Evolutionary conservation across 1,284 basidiomycete genomes (phyloP), one percentile per base, ranked within the genome.

Genomic region (Boletus semigastroideus): DNA sequence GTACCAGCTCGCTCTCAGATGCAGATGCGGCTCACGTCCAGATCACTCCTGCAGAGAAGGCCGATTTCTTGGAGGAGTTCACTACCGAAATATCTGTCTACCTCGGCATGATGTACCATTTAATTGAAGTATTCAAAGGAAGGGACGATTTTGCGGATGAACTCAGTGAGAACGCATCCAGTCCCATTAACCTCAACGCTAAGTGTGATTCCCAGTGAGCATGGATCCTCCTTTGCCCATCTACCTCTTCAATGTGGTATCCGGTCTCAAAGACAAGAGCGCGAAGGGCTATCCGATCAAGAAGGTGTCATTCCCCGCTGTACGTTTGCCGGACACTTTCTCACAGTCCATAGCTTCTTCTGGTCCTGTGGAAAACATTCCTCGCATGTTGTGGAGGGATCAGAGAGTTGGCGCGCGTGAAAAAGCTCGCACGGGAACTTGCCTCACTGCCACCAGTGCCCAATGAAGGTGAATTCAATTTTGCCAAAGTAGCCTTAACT

Each of bases 301-400:
- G 74, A 97, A 97, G 81, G 92, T 91, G 55, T 34, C 52, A 39
- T 41, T 25, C 22, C 16, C 17, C 4, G n/a, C 37, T 48, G 27
- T 43, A 22, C 33, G 25, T 25, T 25, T 13, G 3, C 10, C 17
- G 11, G 3, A 7, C 20, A n/a, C 44, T 3, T 34, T 38, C 53
- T 56, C 48, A 57, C 42, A 8, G 28, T 52, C 45, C 44, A 38
- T 66, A 94, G 92, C 80, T 99, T 4, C 80, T 99, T 16, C 81
- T 99, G n/a, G 82, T 99, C 1, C 75, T 98, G 1, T 99, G 97
- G 97, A 99, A 99, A 72, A 87, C 92, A 0, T 74, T 99, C 28
- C 77, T 99, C 33, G 87, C 92, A 30, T 96, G 92, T 67, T 87
- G 95, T 60, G 97, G 97, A 30, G 97, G 97, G 4, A 81, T 95